Conservation (phyloP, 2,329 filamentous ascomycete species). For the Ophiostoma piceae region DNA sequence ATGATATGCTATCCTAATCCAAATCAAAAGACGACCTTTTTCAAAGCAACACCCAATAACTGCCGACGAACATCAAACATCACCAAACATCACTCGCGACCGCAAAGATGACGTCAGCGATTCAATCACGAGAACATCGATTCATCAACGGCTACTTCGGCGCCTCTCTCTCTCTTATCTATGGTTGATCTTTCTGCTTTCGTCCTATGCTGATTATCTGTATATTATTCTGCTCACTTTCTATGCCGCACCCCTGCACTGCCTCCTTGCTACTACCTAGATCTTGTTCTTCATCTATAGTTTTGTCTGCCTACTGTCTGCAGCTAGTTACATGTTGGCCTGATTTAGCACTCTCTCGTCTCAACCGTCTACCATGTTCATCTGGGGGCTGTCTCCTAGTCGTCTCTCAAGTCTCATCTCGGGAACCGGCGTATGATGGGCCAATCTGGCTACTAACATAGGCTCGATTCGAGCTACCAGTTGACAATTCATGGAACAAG, state of each 20-base stretch:
- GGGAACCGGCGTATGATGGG: constrained; percentile 39
- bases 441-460: constrained; percentile 17
- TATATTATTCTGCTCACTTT: background rate
- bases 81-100: background rate
- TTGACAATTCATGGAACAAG: background rate
- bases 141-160: background rate
- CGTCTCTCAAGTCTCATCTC: constrained; percentile 1
- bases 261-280: background rate
- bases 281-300: background rate
- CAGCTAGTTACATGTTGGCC: background rate
- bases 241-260: background rate
- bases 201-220: background rate
- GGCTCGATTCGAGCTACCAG: background rate
- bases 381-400: background rate
- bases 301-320: background rate
- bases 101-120: background rate
- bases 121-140: background rate
- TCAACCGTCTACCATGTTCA: background rate
- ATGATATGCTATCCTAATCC: background rate
- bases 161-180: background rate
- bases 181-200: constrained; percentile 5
- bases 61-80: background rate
- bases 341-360: background rate
- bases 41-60: background rate
- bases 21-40: background rate